Evolutionary conservation across 768 basidiomycete genomes (phyloP).

Genomic region (Lepiota venenata): DNA sequence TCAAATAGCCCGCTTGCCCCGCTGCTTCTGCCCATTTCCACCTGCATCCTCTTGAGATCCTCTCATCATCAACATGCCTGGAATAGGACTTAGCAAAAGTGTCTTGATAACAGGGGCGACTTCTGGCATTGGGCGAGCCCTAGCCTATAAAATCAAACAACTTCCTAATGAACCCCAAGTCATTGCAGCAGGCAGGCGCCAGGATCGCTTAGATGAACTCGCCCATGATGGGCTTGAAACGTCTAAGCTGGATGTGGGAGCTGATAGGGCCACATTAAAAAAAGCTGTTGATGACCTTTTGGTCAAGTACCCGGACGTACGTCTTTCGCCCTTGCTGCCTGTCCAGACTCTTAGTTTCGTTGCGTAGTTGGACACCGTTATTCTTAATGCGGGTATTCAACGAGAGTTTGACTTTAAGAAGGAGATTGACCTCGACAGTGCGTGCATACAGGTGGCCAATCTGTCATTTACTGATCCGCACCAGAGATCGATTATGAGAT

Average conservation of each 20-base stretch:
- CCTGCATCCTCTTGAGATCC: neutral
- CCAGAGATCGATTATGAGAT: constrained; percentile 44
- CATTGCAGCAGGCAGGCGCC: constrained; percentile 47
- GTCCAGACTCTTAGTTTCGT: neutral
- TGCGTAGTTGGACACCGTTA: constrained; percentile 48
- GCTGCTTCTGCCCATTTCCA: neutral
- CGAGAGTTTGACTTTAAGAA: constrained; percentile 43
- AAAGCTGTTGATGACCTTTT: constrained; percentile 36
- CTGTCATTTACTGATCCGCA: neutral
- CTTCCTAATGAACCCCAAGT: constrained; percentile 47
- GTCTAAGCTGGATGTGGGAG: constrained; percentile 39
- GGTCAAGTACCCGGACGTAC: constrained; percentile 45
- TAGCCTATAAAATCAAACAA: constrained; percentile 46
- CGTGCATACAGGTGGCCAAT: constrained; percentile 13
- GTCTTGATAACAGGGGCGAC: constrained; percentile 54
- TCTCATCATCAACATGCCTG: constrained; percentile 21
- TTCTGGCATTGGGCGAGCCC: constrained; percentile 52
- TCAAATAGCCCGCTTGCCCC: neutral
- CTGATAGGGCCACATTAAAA: constrained; percentile 34
- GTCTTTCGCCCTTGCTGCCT: constrained; percentile 8
- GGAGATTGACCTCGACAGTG: constrained; percentile 38
- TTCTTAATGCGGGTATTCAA: constrained; percentile 54
- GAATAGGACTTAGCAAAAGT: constrained; percentile 44
- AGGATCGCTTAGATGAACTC: constrained; percentile 51
- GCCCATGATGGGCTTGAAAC: constrained; percentile 36